Base-by-base conservation (phyloP, 768 basidiomycete species). In the Cyathus striatus region DNA sequence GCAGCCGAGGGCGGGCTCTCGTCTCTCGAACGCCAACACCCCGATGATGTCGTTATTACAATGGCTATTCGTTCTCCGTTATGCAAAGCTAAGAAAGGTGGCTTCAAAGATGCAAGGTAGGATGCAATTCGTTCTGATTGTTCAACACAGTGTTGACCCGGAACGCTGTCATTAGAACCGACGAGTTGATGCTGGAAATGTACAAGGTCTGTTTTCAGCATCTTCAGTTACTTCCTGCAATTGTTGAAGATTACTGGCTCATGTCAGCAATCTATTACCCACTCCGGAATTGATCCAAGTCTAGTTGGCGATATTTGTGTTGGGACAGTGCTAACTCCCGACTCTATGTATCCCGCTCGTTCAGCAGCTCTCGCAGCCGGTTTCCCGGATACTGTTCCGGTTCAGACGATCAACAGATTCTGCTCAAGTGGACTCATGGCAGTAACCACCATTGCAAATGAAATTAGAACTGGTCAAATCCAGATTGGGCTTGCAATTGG, bases 371-470 rank as follows among this genome's bases (percentile, higher is more conserved):
- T 92, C 33, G 82, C 86, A 3, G 90, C 90, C 12, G 90, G 90
- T 7, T 79, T 86, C 49, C 89, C 90, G 0, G 83, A 84, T n/a
- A 71, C 69, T 4, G 82, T 86, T 5, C 86, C 90, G 0, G 63
- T 88, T 7, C 81, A 90, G 55, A 73, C 70, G 20, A 65, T 91
- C 52, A 90, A 91, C 57, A 70, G 90, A 23, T 88, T 89, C 59
- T 92, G 89, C 55, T 87, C 87, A 2, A 85, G 81, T 46, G 89
- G 88, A 20, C 75, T 92, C n/a, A 88, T 90, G 84, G 86, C 90
- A 10, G 72, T 84, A 23, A 86, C 83, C 7, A 73, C 75, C 23
- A 79, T 91, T 43, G 76, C 86, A 17, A 90, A 90, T 60, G 78
- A 86, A 53, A 79, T 92, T 38, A 72, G 77, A 13, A 72, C 71